phyloP scores from a whole-genome alignment of 108 stramenopile species.

The Fistulifera pelliculosa region DNA sequence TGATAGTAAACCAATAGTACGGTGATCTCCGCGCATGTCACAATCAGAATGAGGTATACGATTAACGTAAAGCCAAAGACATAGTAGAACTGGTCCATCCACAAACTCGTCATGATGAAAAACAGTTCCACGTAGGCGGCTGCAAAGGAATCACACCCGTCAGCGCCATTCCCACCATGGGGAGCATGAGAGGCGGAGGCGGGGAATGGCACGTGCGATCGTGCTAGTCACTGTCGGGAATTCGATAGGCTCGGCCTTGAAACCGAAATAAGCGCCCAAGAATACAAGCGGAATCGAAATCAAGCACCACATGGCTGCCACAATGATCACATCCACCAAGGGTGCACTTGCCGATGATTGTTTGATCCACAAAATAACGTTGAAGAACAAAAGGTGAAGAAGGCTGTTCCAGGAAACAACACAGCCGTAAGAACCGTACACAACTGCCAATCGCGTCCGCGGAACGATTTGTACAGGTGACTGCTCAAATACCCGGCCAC shows the following conservation, averaged over 20 bases:
- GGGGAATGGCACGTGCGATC: conserved; percentile 91
- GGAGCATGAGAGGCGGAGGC: conserved; percentile 73
- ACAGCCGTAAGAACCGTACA: conserved; percentile 90
- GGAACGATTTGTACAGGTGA: conserved; percentile 91
- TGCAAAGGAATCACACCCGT: conserved; percentile 93
- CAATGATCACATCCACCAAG: conserved; percentile 82
- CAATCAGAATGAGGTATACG: conserved; percentile 89
- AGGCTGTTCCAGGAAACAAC: conserved; percentile 83
- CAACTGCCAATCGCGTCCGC: conserved; percentile 88
- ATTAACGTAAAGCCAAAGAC: conserved; percentile 97
- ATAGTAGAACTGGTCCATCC: conserved; percentile 99
- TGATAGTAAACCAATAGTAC: conserved; percentile 97
- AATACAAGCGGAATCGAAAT: conserved; percentile 96
- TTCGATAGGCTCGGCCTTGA: conserved; percentile 80
- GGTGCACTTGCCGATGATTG: conserved; percentile 91
- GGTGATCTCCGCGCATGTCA: conserved; percentile 95
- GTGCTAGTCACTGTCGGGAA: conserved; percentile 87
- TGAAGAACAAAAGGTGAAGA: conserved; percentile 83
- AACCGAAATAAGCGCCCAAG: conserved; percentile 98
- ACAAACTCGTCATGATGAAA: conserved; percentile 96
- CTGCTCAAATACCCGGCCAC: conserved; percentile 83
- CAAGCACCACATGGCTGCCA: conserved; percentile 98
- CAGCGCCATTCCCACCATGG: conserved; percentile 61
- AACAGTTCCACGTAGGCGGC: conserved; percentile 98
- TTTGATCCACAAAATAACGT: conserved; percentile 81